Conservation (phyloP, 2,329 filamentous ascomycete genomes). For the Penicillium griseofulvum region DNA sequence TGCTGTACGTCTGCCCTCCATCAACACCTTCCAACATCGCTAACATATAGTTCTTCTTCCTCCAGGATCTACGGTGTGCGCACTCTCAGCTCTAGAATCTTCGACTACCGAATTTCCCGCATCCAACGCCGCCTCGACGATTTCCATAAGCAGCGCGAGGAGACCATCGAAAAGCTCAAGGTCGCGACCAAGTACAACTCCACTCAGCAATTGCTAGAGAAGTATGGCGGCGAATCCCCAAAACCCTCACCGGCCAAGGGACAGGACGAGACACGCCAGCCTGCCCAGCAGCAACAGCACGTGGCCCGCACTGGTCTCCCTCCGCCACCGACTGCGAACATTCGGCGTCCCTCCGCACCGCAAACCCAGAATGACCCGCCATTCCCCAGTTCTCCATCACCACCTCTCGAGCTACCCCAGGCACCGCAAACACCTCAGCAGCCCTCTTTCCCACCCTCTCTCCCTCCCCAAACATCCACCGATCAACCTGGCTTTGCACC, state of each 20-base stretch:
- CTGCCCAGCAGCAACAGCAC: conserved; percentile 26
- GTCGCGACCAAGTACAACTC: conserved; percentile 94
- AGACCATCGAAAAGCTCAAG: conserved; percentile 92
- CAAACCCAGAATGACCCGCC: conserved; percentile 6
- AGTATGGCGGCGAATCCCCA: conserved; percentile 73
- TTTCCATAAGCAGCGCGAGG: conserved; percentile 73
- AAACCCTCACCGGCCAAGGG: conserved; percentile 29
- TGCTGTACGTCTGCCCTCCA: conserved; percentile 58
- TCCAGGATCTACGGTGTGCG: conserved; percentile 76
- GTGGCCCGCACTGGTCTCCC: conserved; percentile 53
- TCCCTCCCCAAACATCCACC: conserved; percentile 17
- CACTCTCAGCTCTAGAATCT: conserved; percentile 65
- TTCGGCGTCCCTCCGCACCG: conserved; percentile 37
- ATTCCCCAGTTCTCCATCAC: conserved; percentile 31
- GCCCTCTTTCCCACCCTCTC: conserved; percentile 7
- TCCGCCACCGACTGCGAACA: conserved; percentile 66
- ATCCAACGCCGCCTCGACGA: conserved; percentile 68
- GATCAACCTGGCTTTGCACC: conserved; percentile 49
- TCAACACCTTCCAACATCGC: neutral
- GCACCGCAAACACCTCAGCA: conserved; percentile 15
- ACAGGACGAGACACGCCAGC: conserved; percentile 23
- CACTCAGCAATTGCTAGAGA: conserved; percentile 87
- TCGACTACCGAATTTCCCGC: conserved; percentile 74
- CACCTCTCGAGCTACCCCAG: conserved; percentile 25
- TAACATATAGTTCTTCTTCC: conserved; percentile 21